phyloP scores from a whole-genome alignment of 2,329 filamentous ascomycete genomes.

The Davidsoniella australis region DNA sequence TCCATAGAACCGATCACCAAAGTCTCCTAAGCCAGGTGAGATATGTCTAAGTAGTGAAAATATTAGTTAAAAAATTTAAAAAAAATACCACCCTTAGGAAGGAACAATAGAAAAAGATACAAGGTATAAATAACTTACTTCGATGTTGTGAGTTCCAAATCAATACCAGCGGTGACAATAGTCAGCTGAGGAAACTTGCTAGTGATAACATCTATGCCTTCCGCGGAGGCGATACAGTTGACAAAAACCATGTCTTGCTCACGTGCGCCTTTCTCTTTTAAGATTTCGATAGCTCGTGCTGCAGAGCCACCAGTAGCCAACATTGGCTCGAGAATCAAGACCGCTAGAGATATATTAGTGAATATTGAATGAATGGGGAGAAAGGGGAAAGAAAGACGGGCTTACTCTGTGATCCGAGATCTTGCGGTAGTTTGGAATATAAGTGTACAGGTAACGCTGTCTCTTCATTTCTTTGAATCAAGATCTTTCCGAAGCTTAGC shows the following conservation, averaged over 20 bases:
- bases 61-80: too few relatives aligned
- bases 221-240: constrained; percentile 17
- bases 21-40: constrained; percentile 21
- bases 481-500: constrained; percentile 19
- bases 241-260: constrained; percentile 19
- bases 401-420: constrained; percentile 13
- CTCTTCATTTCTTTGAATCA: constrained; percentile 20
- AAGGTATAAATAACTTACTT: constrained; percentile 12
- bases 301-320: constrained; percentile 16
- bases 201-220: constrained; percentile 15
- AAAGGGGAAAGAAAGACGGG: neutral
- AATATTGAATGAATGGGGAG: too few relatives aligned
- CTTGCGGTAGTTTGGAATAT: constrained; percentile 18
- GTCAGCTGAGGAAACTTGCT: constrained; percentile 15
- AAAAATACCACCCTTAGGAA: too few relatives aligned
- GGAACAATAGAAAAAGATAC: neutral
- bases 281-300: constrained; percentile 14
- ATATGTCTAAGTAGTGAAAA: constrained; percentile 18
- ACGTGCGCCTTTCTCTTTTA: constrained; percentile 13
- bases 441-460: constrained; percentile 17
- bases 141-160: constrained; percentile 12
- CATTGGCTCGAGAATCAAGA: constrained; percentile 16
- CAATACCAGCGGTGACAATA: constrained; percentile 16
- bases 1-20: constrained; percentile 21
- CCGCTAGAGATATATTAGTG: constrained; percentile 13